Percentiles rank a stretch among this genome's conserved stretches.
Evolutionary conservation across 805 yeast genomes (phyloP).

Genomic region (Ogataea pignaliae): DNA sequence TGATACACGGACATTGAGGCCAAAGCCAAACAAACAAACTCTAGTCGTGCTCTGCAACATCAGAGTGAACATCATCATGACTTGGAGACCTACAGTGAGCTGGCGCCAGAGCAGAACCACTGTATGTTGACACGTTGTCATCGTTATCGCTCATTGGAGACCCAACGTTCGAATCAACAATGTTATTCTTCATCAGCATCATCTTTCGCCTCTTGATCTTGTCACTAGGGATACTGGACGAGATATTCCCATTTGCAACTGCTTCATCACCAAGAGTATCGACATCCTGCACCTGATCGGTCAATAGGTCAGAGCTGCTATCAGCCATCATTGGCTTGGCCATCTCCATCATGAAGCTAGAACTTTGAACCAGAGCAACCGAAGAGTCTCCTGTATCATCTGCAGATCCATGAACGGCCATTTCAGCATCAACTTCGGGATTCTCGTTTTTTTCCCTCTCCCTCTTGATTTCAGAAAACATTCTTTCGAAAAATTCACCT

Average conservation of each 20-base stretch:
- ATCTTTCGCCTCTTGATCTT: constrained; percentile 21
- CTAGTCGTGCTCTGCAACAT: constrained; percentile 1
- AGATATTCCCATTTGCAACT: neutral
- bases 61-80: constrained; percentile 13
- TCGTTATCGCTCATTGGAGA: constrained; percentile 30
- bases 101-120: constrained; percentile 26
- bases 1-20: too few species aligned
- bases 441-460: constrained; percentile 7
- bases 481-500: constrained; percentile 38
- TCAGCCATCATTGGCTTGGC: neutral
- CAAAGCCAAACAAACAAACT: too few species aligned
- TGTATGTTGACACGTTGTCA: constrained; percentile 29
- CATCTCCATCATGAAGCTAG: neutral
- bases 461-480: constrained; percentile 37
- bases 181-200: constrained; percentile 11
- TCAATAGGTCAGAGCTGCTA: neutral
- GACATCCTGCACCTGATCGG: neutral
- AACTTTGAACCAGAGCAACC: neutral
- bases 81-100: neutral
- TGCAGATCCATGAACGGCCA: neutral
- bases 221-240: constrained; percentile 1
- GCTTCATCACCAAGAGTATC: neutral
- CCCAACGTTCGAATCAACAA: constrained; percentile 22
- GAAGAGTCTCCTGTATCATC: neutral
- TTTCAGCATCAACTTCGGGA: neutral